A percentile compares a stretch with the other conserved stretches of the same genome.
Conservation (phyloP, 345 rosid species). For the Erodium maritimum region DNA sequence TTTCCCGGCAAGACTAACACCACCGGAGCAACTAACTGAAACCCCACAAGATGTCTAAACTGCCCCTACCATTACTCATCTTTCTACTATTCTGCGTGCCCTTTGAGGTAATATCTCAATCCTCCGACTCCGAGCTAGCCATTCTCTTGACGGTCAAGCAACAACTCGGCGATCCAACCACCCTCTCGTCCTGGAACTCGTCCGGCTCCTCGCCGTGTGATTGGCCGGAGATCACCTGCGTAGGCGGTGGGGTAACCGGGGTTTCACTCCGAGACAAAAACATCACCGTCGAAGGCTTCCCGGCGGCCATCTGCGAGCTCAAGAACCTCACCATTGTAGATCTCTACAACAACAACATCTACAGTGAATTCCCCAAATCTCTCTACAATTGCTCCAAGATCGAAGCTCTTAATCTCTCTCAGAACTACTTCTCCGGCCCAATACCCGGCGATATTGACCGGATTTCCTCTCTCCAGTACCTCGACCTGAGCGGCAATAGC, state of each 20-base stretch:
- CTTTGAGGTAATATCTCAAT: slow-evolving; percentile 36
- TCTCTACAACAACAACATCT: slow-evolving; percentile 35
- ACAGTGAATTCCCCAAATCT: slow-evolving; percentile 47
- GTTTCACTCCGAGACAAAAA: slow-evolving; percentile 17
- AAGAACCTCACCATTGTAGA: slow-evolving; percentile 33
- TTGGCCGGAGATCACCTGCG: slow-evolving; percentile 50
- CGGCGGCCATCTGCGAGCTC: slow-evolving; percentile 52
- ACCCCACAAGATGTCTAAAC: slow-evolving; percentile 22
- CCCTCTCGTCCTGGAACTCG: slow-evolving; percentile 48
- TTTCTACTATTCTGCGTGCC: slow-evolving; percentile 27
- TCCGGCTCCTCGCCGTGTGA: slow-evolving; percentile 44
- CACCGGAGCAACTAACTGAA: slow-evolving; percentile 4
- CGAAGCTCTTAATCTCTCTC: slow-evolving; percentile 41
- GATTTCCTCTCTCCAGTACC: slow-evolving; percentile 30
- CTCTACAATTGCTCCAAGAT: slow-evolving; percentile 60
- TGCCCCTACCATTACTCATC: slow-evolving; percentile 17
- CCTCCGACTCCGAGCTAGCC: slow-evolving; percentile 19
- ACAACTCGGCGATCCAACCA: slow-evolving; percentile 43
- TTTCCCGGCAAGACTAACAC: slow-evolving; percentile 3
- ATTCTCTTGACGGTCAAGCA: slow-evolving; percentile 45
- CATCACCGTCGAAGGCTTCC: slow-evolving; percentile 35
- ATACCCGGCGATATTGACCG: slow-evolving; percentile 52
- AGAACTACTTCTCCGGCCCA: slow-evolving; percentile 50
- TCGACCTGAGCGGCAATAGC: slow-evolving; percentile 42
- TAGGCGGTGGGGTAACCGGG: slow-evolving; percentile 29